A percentile compares a stretch with the other conserved stretches of the same genome.
These are phyloP conservation scores for Mallotus japonicus DNA, from an alignment of 441 rosid species.

Conservation along the genomic window DNA sequence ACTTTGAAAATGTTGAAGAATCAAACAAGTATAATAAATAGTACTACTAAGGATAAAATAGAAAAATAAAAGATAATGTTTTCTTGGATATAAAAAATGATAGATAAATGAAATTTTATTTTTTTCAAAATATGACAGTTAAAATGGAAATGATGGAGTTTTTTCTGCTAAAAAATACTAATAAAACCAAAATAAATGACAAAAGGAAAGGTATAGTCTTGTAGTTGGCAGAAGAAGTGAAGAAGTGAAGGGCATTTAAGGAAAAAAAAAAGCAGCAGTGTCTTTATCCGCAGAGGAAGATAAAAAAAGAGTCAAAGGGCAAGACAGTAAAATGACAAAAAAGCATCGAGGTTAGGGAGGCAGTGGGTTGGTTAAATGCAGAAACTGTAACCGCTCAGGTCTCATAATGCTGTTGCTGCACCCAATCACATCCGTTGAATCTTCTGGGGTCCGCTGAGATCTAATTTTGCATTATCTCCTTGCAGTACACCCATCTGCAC, in stretches of 20 bases:
- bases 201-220: background rate
- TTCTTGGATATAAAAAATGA: no score
- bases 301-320: background rate
- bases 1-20: no score
- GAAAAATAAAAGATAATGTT: no score
- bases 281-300: background rate
- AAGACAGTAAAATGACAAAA: background rate
- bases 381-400: background rate
- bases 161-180: no score
- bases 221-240: background rate
- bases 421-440: background rate
- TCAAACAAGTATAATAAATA: no score
- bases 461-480: background rate
- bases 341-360: background rate
- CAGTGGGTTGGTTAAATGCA: constrained; percentile 1
- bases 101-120: no score
- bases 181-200: no score
- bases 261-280: background rate
- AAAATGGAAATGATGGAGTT: no score
- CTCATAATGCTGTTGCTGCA: background rate
- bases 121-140: no score
- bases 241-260: background rate
- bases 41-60: no score
- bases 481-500: background rate
- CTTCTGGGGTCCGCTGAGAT: background rate